phyloP scores from a whole-genome alignment of 202 grass and related monocot species.

The Panicum hallii region DNA sequence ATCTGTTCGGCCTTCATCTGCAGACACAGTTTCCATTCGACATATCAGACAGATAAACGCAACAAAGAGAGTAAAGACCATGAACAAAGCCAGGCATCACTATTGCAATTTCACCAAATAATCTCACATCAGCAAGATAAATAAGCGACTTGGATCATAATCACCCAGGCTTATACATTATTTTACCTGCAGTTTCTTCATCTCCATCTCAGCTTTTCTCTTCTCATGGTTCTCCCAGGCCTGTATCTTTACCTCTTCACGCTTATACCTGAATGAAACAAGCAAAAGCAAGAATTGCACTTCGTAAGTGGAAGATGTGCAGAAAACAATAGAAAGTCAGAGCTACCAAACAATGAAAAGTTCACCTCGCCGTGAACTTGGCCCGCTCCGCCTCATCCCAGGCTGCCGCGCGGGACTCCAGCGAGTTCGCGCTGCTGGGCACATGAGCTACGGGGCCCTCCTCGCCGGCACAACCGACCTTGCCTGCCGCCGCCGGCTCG shows the following conservation, averaged over 20 bases:
- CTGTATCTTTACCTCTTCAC: constrained; percentile 88
- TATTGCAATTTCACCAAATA: neutral
- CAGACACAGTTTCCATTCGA: neutral
- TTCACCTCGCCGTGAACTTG: constrained; percentile 71
- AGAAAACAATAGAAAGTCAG: too few relatives aligned
- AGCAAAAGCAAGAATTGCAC: neutral
- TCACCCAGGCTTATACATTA: neutral
- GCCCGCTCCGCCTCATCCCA: constrained; percentile 91
- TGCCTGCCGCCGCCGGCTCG: neutral
- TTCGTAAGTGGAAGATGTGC: constrained; percentile 2
- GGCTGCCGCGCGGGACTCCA: constrained; percentile 75
- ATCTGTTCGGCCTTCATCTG: constrained; percentile 84
- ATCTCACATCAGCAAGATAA: neutral
- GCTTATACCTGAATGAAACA: constrained; percentile 69
- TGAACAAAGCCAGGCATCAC: neutral
- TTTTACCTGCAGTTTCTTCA: constrained; percentile 80
- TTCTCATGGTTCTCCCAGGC: constrained; percentile 97
- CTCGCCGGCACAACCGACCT: neutral
- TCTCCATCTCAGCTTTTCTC: constrained; percentile 81
- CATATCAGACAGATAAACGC: neutral
- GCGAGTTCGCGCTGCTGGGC: constrained; percentile 43
- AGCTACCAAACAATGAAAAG: neutral
- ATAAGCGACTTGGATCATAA: neutral
- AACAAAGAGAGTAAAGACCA: neutral
- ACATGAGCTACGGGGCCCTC: neutral